Conservation (phyloP, 495 filamentous ascomycete genomes). For the Lindgomyces ingoldianus region DNA sequence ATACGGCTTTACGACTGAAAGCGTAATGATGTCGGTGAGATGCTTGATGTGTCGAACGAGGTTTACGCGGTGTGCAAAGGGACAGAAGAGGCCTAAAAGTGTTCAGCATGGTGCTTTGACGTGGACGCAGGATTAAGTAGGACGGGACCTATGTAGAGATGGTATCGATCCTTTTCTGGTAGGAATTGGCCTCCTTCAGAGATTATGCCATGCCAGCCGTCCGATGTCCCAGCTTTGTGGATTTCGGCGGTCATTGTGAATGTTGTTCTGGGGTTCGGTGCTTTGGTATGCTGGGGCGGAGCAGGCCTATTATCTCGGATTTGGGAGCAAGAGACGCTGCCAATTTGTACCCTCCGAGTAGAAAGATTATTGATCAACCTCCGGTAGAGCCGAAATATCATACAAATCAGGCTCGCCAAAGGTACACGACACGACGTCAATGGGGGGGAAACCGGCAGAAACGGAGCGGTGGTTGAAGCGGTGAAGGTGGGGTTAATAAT, state of each 20-base stretch:
- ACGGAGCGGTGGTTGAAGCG: no score
- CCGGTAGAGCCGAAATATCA: no score
- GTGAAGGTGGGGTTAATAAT: no score
- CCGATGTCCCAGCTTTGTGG: constrained; percentile 40
- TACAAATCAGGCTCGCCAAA: no score
- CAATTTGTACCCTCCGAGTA: no score
- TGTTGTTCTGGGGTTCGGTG: not conserved
- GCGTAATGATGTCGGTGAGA: constrained; percentile 43
- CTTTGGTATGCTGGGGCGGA: not conserved
- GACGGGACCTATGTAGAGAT: constrained; percentile 44
- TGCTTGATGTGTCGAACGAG: constrained; percentile 44
- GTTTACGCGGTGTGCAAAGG: constrained; percentile 54
- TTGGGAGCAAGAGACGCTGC: no score
- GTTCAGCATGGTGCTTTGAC: not conserved
- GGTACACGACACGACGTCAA: no score
- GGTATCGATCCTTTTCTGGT: constrained; percentile 44
- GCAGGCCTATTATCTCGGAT: no score
- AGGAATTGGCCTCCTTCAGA: constrained; percentile 40
- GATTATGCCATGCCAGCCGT: constrained; percentile 52
- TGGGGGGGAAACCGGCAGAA: no score
- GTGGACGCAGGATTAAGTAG: no score
- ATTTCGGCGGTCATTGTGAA: constrained; percentile 10
- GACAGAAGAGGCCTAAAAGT: constrained; percentile 55
- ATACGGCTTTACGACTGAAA: constrained; percentile 45
- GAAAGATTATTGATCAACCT: no score